Base-by-base conservation (phyloP, 495 filamentous ascomycete genomes). In the Clavariopsis aquatica region DNA sequence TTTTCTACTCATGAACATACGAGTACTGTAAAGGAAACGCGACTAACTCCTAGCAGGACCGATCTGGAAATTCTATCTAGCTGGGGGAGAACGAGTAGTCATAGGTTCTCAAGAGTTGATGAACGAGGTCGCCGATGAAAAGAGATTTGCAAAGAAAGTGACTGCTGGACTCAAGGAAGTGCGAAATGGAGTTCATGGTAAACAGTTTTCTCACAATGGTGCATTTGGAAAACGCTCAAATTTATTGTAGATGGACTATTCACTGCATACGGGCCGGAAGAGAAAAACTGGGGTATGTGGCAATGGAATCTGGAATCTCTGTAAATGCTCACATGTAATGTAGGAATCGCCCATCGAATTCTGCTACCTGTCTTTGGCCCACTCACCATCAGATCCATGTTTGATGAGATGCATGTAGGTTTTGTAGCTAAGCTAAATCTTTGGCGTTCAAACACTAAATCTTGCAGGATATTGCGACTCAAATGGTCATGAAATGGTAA, bases 401-500 rank as follows among this genome's bases (percentile, higher is more conserved):
- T 64, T 36, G 62, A 64, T 58, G 62, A 64, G 45, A 64, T 64
- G 62, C 62, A 64, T 58, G 58, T 63, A 56, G n/a, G 60, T 28
- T 2, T 24, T 3, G 12, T 47, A 54, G n/a, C 19, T 63, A 15
- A n/a, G 12, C 24, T 46, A 31, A 38, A 17, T 31, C 26, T 46
- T 47, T 46, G n/a, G 17, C 20, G 2, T 4, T 34, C 2, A 23
- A 13, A 23, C 26, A 7, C 10, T 28, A 29, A 41, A 36, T 41
- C 31, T 34, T 38, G 15, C 23, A 63, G 60, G 63, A 64, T 34
- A 64, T 64, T 31, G 62, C 62, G 10, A 28, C 62, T 1, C 62
- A 64, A 38, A 54, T 64, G 19, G 62, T 64, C 2, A 64, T 64
- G 62, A 64, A 64, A 52, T 64, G 62, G 55, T 58, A 29, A 24